These are phyloP conservation scores for Malassezia nana DNA, from an alignment of 1,284 basidiomycete species.

Conservation along the genomic window DNA sequence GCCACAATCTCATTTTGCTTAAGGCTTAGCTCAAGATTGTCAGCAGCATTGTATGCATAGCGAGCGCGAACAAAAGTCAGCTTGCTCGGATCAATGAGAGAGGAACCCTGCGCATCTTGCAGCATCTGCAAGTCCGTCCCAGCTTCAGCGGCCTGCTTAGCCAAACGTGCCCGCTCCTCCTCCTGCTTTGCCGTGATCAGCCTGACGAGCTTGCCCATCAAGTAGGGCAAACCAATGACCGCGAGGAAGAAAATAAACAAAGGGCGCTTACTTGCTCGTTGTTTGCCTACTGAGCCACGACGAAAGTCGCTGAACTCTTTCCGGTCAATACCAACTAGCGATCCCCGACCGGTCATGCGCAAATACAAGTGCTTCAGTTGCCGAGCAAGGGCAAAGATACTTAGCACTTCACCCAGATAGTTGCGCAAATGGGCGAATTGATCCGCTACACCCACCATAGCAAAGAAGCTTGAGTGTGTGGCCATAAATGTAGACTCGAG, in stretches of 20 bases:
- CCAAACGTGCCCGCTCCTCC: conserved; percentile 48
- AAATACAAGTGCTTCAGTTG: conserved; percentile 58
- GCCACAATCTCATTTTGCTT: conserved; percentile 90
- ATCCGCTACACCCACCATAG: conserved; percentile 95
- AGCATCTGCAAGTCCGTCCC: conserved; percentile 22
- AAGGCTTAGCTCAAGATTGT: conserved; percentile 66
- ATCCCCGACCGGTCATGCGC: conserved; percentile 31
- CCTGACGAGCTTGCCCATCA: conserved; percentile 80
- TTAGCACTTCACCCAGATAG: conserved; percentile 84
- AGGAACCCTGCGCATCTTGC: conserved; percentile 37
- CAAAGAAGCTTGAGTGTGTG: conserved; percentile 94
- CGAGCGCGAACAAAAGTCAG: conserved; percentile 79
- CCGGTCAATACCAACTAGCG: conserved; percentile 34
- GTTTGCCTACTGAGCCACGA: conserved; percentile 20
- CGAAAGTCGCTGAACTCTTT: conserved; percentile 44
- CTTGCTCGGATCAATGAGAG: conserved; percentile 52
- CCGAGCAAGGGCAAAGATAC: conserved; percentile 70
- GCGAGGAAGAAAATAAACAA: conserved; percentile 88
- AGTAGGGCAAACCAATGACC: conserved; percentile 85
- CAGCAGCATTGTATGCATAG: conserved; percentile 60
- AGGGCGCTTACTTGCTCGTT: conserved; percentile 64
- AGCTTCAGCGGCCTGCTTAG: conserved; percentile 46
- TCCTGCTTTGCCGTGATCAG: conserved; percentile 61
- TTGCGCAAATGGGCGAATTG: conserved; percentile 84
- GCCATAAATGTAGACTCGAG: conserved; percentile 97